Conservation (phyloP, 352 stramenopile species). For the Elongisporangium senticosum region DNA sequence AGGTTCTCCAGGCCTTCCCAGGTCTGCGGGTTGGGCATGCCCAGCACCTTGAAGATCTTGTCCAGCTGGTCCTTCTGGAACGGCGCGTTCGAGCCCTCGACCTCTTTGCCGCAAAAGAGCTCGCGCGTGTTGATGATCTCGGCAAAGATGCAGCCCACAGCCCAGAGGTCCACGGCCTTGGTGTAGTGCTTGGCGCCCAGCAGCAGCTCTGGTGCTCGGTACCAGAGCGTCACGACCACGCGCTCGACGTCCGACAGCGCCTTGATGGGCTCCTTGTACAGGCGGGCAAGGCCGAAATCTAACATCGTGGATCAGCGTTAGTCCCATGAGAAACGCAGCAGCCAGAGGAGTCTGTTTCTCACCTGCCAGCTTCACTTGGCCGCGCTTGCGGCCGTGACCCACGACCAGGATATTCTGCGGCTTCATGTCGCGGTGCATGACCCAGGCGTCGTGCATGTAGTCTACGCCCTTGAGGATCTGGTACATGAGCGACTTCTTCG, state of each 20-base stretch:
- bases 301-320: conserved; percentile 1
- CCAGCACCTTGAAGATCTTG: conserved; percentile 89
- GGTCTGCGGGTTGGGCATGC: conserved; percentile 76
- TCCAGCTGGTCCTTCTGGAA: conserved; percentile 90
- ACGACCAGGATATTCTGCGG: conserved; percentile 92
- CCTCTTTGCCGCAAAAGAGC: conserved; percentile 86
- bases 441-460: conserved; percentile 92
- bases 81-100: conserved; percentile 79
- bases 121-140: conserved; percentile 88
- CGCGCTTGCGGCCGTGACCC: conserved; percentile 71
- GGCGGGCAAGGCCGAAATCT: conserved; percentile 84
- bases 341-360: background rate
- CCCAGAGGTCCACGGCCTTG: conserved; percentile 95
- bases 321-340: background rate
- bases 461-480: conserved; percentile 90
- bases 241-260: conserved; percentile 83
- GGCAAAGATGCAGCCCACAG: conserved; percentile 94
- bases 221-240: conserved; percentile 96
- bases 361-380: conserved; percentile 80
- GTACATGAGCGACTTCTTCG: conserved; percentile 91
- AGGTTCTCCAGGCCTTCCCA: conserved; percentile 83
- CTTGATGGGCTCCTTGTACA: conserved; percentile 88
- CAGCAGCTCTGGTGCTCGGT: conserved; percentile 92
- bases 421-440: conserved; percentile 94
- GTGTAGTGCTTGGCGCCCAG: conserved; percentile 92